phyloP scores from a whole-genome alignment of 1,139 yeast species.

The Suhomyces wounanorum region DNA sequence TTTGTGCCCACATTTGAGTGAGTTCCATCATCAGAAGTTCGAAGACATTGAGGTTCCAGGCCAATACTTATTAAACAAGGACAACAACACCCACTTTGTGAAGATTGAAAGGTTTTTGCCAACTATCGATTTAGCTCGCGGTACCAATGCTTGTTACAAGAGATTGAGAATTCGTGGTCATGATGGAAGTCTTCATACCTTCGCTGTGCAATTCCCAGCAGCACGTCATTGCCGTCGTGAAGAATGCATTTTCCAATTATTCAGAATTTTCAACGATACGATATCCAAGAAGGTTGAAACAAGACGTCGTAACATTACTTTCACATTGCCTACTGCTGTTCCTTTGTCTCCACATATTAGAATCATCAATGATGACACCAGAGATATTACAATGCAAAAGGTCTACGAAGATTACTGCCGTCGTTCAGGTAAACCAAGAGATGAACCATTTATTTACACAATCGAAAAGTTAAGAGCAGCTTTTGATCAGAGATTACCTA shows the following conservation, averaged over 20 bases:
- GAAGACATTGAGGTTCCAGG: conserved; percentile 98
- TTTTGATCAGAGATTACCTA: conserved; percentile 87
- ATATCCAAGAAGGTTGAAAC: conserved; percentile 82
- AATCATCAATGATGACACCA: conserved; percentile 79
- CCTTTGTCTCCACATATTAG: conserved; percentile 96
- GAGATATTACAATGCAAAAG: conserved; percentile 78
- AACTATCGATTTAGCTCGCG: conserved; percentile 83
- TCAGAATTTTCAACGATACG: conserved; percentile 83
- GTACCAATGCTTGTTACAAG: conserved; percentile 90
- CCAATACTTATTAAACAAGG: conserved; percentile 83
- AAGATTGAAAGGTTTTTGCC: conserved; percentile 94
- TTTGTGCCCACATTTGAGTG: conserved; percentile 91
- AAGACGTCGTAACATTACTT: conserved; percentile 79
- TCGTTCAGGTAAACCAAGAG: conserved; percentile 71
- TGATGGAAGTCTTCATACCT: conserved; percentile 88
- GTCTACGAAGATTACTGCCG: conserved; percentile 89
- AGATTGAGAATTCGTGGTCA: conserved; percentile 89
- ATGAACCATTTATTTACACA: conserved; percentile 86
- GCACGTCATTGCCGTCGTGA: conserved; percentile 97
- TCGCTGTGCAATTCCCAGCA: conserved; percentile 97
- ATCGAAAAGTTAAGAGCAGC: conserved; percentile 89
- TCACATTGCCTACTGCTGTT: conserved; percentile 88
- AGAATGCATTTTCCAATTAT: conserved; percentile 89
- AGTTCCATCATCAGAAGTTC: conserved; percentile 96
- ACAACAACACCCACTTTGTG: conserved; percentile 81